Evolutionary conservation across 2,329 filamentous ascomycete species (phyloP).

Genomic region (Xylariaceae sp.): DNA sequence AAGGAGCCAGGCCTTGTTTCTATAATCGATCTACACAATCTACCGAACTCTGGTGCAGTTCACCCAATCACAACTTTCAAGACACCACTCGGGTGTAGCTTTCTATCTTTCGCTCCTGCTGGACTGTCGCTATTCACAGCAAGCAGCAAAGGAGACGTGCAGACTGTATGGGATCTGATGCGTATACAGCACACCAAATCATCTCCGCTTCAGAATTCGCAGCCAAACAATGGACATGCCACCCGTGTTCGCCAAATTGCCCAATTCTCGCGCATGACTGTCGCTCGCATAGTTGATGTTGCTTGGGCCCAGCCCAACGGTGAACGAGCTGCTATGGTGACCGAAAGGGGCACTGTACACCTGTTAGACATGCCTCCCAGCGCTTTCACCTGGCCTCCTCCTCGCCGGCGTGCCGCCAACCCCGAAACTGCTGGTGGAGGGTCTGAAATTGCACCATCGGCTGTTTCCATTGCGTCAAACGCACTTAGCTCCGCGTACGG

Average conservation of each 20-base stretch:
- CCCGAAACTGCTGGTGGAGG: slow-evolving; percentile 44
- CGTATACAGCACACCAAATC: slow-evolving; percentile 59
- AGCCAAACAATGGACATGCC: slow-evolving; percentile 43
- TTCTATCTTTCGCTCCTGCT: slow-evolving; percentile 71
- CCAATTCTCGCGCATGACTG: slow-evolving; percentile 85
- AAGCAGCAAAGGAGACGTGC: slow-evolving; percentile 78
- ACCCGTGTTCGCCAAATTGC: slow-evolving; percentile 76
- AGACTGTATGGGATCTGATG: slow-evolving; percentile 78
- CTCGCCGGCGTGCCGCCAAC: slow-evolving; percentile 46
- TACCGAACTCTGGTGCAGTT: slow-evolving; percentile 49
- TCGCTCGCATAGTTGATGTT: slow-evolving; percentile 85
- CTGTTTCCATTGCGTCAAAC: slow-evolving; percentile 67
- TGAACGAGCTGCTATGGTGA: slow-evolving; percentile 82
- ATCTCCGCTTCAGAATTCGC: slow-evolving; percentile 53
- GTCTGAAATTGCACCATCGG: slow-evolving; percentile 48
- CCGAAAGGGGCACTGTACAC: slow-evolving; percentile 92
- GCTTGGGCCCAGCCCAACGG: slow-evolving; percentile 80
- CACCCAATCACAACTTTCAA: slow-evolving; percentile 69
- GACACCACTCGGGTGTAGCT: slow-evolving; percentile 72
- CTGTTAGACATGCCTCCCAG: slow-evolving; percentile 80
- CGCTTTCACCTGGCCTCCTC: slow-evolving; percentile 84
- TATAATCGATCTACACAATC: slow-evolving; percentile 64
- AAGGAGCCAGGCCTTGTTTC: slow-evolving; percentile 72
- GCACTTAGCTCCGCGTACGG: slow-evolving; percentile 67
- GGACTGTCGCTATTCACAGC: slow-evolving; percentile 73